These are phyloP conservation scores for Fraxinus paxiana DNA, from an alignment of 305 asterid species.

Conservation along the genomic window DNA sequence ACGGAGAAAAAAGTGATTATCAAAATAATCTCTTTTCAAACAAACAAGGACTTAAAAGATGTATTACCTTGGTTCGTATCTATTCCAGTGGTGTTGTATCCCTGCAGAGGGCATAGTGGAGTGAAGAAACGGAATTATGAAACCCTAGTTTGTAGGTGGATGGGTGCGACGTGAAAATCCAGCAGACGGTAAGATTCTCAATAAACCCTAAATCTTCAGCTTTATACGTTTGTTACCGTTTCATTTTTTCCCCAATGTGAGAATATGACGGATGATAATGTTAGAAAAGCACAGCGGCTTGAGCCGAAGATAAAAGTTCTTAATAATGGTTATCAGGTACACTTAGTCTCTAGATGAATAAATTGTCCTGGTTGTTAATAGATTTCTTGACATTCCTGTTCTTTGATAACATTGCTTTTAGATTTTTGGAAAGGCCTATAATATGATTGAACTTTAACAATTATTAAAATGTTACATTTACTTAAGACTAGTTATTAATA, in stretches of 20 bases:
- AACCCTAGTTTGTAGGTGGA: background rate
- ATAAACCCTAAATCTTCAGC: background rate
- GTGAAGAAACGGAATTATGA: background rate
- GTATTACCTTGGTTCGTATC: background rate
- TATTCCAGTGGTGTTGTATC: background rate
- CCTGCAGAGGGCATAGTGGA: background rate
- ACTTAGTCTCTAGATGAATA: slow-evolving; percentile 15
- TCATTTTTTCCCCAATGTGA: slow-evolving; percentile 15
- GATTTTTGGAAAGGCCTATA: slow-evolving; percentile 6
- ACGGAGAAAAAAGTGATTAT: background rate
- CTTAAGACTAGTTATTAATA: background rate
- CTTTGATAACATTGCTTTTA: background rate
- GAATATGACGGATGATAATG: slow-evolving; percentile 77
- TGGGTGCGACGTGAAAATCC: background rate
- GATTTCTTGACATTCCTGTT: background rate
- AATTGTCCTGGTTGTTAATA: background rate
- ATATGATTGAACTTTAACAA: slow-evolving; percentile 11
- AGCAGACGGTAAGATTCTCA: background rate
- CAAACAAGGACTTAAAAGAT: background rate
- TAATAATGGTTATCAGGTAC: slow-evolving; percentile 83
- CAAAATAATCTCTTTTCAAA: background rate
- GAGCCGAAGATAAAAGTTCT: slow-evolving; percentile 80
- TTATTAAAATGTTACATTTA: background rate
- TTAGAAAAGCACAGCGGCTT: slow-evolving; percentile 68
- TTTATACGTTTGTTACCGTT: background rate